Base-by-base conservation (phyloP, 2,329 filamentous ascomycete species). In the Neopestalotiopsis clavispora region DNA sequence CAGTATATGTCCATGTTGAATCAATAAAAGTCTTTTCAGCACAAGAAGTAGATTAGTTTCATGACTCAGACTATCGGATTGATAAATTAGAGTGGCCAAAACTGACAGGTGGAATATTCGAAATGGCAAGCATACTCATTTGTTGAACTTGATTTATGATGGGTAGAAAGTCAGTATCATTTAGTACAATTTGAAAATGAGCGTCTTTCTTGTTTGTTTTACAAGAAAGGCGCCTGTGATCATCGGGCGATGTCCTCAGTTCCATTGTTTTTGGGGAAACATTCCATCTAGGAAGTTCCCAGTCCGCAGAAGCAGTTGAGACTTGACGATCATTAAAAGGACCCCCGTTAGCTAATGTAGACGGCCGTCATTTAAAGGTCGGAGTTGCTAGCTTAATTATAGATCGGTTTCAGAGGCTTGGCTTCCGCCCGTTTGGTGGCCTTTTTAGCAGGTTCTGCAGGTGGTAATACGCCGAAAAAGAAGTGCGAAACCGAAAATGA, bases 321-420 rank as follows among this genome's bases (percentile, higher is more conserved):
- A 52, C 45, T 23, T 52, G 45, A 52, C 45, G 45, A 52, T 52
- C 45, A 52, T 52, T 52, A 9, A 9, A 23, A 52, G 45, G 45
- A 52, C 45, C 45, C n/a, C 45, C 14, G 17, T 52, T 52, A 52
- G 45, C 45, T 20, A 9, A 52, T 23, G n/a, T 52, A 52, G 17
- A 17, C n/a, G 45, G 17, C n/a, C 45, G 17, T 52, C 45, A 52
- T 52, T 52, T 52, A 52, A 52, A 52, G 45, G 45, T 52, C 17
- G 45, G 45, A n/a, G 45, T n/a, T 52, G 45, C 20, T 52, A 52
- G 45, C 45, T 52, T 20, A 17, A 52, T 52, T 52, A 52, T 52
- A 52, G 45, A 52, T 52, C 45, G 45, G 45, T 52, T 52, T 52
- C 45, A 52, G 45, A 52, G 45, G 45, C 45, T 52, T 52, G 45